Evolutionary conservation across 257 asterid species (phyloP).

Genomic region (Solanum paucissectum): DNA sequence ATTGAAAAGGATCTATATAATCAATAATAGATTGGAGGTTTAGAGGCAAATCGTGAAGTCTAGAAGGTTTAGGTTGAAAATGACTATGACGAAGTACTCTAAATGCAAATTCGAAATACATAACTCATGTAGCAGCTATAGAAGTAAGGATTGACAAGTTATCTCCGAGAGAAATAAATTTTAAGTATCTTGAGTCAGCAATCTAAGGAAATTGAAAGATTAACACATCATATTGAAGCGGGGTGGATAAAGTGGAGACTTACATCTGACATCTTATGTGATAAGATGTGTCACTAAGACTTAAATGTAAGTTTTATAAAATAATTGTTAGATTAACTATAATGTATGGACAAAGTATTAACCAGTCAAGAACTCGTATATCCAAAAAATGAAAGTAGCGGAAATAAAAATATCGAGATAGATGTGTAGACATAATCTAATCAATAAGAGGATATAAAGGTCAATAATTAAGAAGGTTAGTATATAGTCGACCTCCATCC

Average conservation of each 20-base stretch:
- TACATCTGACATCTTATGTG: background rate
- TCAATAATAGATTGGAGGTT: too few species aligned
- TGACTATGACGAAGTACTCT: too few species aligned
- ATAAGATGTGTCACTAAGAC: background rate
- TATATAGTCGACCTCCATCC: too few species aligned
- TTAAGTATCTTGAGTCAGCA: background rate
- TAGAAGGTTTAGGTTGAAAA: too few species aligned
- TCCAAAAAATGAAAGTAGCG: background rate
- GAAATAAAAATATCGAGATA: accelerated
- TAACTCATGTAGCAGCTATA: background rate
- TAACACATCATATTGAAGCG: background rate
- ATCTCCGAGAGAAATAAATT: background rate
- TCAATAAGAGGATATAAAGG: background rate
- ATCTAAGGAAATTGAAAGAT: accelerated
- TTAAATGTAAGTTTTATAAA: background rate
- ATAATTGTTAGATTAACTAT: background rate
- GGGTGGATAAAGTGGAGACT: background rate
- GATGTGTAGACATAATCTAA: background rate
- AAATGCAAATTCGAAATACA: too few species aligned
- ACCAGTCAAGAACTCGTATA: accelerated
- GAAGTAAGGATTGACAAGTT: background rate
- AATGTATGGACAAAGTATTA: background rate
- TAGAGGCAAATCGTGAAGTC: too few species aligned
- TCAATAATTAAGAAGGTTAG: too few species aligned
- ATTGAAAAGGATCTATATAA: too few species aligned